A percentile compares a stretch with the other conserved stretches of the same genome.
Conservation (phyloP, 108 stramenopile genomes). For the Epithemia pelagica region DNA sequence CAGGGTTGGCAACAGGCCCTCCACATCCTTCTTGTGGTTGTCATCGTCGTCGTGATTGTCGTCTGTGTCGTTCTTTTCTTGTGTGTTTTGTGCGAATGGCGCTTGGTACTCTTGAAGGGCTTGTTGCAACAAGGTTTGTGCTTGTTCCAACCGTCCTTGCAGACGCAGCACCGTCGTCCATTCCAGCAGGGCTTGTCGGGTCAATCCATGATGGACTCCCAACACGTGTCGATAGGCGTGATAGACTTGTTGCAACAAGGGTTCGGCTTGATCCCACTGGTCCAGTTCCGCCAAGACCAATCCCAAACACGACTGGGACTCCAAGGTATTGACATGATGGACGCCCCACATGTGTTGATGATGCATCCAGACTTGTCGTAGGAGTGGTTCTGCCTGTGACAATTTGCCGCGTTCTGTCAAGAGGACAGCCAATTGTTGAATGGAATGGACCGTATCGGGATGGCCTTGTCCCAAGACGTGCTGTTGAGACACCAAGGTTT, state of each 20-base stretch:
- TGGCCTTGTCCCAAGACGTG: conserved; percentile 3
- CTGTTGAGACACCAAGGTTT: background rate
- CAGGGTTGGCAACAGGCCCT: background rate
- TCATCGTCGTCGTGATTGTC: background rate
- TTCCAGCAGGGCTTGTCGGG: background rate
- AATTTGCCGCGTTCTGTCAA: background rate
- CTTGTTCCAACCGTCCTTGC: background rate
- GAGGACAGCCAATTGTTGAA: background rate
- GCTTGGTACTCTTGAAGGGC: no score
- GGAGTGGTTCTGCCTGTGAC: background rate
- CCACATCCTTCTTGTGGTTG: background rate
- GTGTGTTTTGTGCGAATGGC: no score
- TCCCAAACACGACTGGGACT: background rate
- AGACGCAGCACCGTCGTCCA: background rate
- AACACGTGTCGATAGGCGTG: background rate
- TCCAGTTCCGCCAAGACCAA: background rate
- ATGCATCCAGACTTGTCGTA: background rate
- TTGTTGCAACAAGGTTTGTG: background rate
- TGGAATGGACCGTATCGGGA: background rate
- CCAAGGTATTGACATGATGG: background rate
- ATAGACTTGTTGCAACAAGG: background rate
- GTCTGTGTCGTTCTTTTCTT: background rate
- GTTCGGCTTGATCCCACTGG: background rate
- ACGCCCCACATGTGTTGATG: background rate
- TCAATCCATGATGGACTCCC: background rate